Conservation (phyloP, 768 basidiomycete genomes). For the Kwoniella bestiolae region DNA sequence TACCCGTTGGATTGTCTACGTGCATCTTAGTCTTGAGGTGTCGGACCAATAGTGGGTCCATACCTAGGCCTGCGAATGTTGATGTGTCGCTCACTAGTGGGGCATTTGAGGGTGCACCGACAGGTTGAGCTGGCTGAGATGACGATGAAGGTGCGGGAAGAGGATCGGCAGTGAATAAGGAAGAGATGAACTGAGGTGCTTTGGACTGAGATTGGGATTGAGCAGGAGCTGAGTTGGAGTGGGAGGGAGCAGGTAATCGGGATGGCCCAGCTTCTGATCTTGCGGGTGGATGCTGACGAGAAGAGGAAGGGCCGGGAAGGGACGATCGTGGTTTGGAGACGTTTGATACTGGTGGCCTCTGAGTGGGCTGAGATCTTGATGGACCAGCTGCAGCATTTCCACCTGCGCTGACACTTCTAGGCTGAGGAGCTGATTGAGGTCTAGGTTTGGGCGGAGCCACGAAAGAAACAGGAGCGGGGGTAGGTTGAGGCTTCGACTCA, state of each 20-base stretch:
- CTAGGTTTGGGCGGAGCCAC: conserved; percentile 12
- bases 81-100: conserved; percentile 62
- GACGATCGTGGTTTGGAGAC: conserved; percentile 6
- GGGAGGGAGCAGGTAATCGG: conserved; percentile 10
- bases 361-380: conserved; percentile 12
- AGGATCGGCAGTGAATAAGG: conserved; percentile 84
- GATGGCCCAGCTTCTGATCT: conserved; percentile 16
- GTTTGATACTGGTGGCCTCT: background rate
- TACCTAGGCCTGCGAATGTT: conserved; percentile 78
- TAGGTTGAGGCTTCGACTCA: background rate
- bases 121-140: background rate
- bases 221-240: conserved; percentile 11
- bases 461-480: conserved; percentile 8
- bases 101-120: conserved; percentile 53
- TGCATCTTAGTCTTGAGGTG: conserved; percentile 80
- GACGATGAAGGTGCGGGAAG: conserved; percentile 19
- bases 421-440: conserved; percentile 3
- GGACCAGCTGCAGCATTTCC: conserved; percentile 19
- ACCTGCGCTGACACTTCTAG: conserved; percentile 1
- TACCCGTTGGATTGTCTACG: conserved; percentile 83
- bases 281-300: background rate
- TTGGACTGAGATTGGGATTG: conserved; percentile 21
- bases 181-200: conserved; percentile 70
- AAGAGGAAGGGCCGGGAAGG: background rate
- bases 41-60: conserved; percentile 75